Percentiles rank a stretch among this genome's conserved stretches.
Conservation (phyloP, 805 yeast genomes). For the Komagataella populi region DNA sequence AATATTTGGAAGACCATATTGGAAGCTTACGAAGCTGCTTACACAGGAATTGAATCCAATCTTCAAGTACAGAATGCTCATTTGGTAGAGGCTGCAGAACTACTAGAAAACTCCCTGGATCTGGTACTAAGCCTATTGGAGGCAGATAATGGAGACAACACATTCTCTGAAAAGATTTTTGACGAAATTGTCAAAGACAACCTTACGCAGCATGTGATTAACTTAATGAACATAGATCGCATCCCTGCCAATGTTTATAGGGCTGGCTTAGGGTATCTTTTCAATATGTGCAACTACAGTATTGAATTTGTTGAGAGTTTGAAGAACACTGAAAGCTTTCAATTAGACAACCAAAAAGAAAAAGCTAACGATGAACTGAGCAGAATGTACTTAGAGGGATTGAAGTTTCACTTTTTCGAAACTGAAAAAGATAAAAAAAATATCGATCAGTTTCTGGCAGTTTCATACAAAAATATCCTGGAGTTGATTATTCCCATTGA, state of each 20-base stretch:
- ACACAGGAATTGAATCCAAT: constrained; percentile 10
- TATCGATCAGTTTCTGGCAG: constrained; percentile 9
- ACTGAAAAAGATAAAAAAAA: constrained; percentile 11
- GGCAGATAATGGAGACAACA: constrained; percentile 42
- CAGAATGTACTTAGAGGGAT: constrained; percentile 25
- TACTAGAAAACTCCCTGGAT: neutral
- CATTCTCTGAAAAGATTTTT: constrained; percentile 30
- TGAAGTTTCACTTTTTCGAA: constrained; percentile 27
- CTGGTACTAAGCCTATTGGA: neutral
- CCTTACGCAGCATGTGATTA: constrained; percentile 22
- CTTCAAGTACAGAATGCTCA: neutral
- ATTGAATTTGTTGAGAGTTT: constrained; percentile 26
- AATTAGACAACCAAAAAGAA: constrained; percentile 8
- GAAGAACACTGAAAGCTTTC: neutral
- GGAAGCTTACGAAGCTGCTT: constrained; percentile 20
- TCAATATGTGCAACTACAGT: constrained; percentile 49
- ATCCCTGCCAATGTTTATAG: neutral
- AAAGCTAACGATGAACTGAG: constrained; percentile 3
- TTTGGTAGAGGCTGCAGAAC: neutral
- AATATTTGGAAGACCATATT: constrained; percentile 53
- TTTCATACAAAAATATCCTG: constrained; percentile 10
- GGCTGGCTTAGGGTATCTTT: constrained; percentile 31
- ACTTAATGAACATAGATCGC: constrained; percentile 20
- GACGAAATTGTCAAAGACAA: constrained; percentile 5
- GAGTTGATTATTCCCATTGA: neutral